Conservation (phyloP, 2,329 filamentous ascomycete species). For the Chrysoporthe austroafricana region DNA sequence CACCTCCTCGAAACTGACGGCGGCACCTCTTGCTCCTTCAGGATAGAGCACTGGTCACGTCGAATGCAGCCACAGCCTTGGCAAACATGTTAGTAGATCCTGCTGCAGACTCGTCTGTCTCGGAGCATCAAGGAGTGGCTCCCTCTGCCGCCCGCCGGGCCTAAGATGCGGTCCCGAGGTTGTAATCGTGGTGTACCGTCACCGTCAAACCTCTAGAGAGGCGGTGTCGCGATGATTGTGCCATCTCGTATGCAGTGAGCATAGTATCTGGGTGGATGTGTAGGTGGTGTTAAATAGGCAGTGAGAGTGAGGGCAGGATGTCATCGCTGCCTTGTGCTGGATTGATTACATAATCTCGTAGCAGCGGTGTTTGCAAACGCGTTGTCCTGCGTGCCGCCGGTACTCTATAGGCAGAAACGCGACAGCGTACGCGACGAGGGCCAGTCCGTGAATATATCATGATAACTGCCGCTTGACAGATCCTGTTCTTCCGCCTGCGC, state of each 20-base stretch:
- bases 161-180: not conserved
- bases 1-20: slow-evolving; percentile 8
- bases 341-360: not conserved
- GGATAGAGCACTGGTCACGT: slow-evolving; percentile 16
- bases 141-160: not conserved
- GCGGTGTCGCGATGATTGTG: not conserved
- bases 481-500: not conserved
- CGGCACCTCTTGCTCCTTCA: slow-evolving; percentile 7
- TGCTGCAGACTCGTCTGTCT: slow-evolving; percentile 11
- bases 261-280: not conserved
- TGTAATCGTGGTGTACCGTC: not conserved
- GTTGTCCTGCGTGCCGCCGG: not conserved
- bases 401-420: not conserved
- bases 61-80: slow-evolving; percentile 25
- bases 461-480: not conserved
- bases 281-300: not conserved
- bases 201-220: not conserved
- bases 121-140: not conserved
- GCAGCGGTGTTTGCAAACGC: not conserved
- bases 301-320: not conserved
- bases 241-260: not conserved
- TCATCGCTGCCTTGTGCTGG: not conserved
- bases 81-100: slow-evolving; percentile 9
- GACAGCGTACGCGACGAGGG: not conserved
- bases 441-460: not conserved